Evolutionary conservation across 1,284 basidiomycete species (phyloP).

Genomic region (Sporisorium exsertum): DNA sequence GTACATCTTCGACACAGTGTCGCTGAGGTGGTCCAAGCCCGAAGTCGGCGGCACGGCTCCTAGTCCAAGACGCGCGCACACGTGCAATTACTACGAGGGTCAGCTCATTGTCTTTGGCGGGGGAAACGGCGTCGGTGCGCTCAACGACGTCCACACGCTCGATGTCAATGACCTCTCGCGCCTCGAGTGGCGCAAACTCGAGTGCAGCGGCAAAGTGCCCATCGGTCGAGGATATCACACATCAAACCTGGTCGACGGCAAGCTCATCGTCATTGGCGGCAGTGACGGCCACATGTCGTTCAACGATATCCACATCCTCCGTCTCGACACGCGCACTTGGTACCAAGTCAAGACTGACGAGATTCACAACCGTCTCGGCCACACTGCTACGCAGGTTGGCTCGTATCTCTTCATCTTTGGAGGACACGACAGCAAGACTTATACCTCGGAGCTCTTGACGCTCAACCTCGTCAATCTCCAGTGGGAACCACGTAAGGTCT

Average conservation of each 20-base stretch:
- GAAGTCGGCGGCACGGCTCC: slow-evolving; percentile 70
- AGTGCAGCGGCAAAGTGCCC: slow-evolving; percentile 65
- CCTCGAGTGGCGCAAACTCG: slow-evolving; percentile 75
- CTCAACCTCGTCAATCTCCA: slow-evolving; percentile 83
- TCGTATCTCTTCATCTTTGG: slow-evolving; percentile 90
- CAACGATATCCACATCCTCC: slow-evolving; percentile 86
- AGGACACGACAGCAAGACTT: slow-evolving; percentile 84
- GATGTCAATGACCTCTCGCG: slow-evolving; percentile 75
- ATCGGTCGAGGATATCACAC: slow-evolving; percentile 88
- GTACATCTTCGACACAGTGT: slow-evolving; percentile 82
- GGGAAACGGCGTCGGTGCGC: slow-evolving; percentile 85
- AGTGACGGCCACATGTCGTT: slow-evolving; percentile 76
- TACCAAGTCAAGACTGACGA: slow-evolving; percentile 51
- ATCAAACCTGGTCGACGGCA: slow-evolving; percentile 83
- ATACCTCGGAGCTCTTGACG: slow-evolving; percentile 81
- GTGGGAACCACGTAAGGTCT: slow-evolving; percentile 76
- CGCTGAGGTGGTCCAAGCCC: slow-evolving; percentile 51
- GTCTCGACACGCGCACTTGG: slow-evolving; percentile 72
- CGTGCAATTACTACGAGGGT: slow-evolving; percentile 79
- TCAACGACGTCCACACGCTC: slow-evolving; percentile 90
- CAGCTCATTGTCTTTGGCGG: slow-evolving; percentile 90
- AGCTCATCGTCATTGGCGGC: slow-evolving; percentile 85
- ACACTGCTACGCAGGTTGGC: slow-evolving; percentile 90
- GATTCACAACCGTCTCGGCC: slow-evolving; percentile 76
- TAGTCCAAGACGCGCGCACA: slow-evolving; percentile 84